These are phyloP conservation scores for Blastobotrys petasosporus DNA, from an alignment of 1,139 yeast species.

Conservation along the genomic window DNA sequence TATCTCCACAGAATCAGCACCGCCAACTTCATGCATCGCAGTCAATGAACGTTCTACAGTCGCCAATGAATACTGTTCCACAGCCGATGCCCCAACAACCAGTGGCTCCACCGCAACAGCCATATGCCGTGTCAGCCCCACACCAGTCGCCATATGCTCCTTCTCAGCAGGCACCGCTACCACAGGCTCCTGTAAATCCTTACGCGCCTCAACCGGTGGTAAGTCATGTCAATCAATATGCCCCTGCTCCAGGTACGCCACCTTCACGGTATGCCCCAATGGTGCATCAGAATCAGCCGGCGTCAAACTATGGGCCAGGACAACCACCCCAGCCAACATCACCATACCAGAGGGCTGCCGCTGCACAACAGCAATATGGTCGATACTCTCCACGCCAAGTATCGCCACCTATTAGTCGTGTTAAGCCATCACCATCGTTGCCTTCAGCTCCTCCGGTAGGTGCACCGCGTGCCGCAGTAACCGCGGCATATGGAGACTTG, in stretches of 20 bases:
- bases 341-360: conserved; percentile 2
- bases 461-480: conserved; percentile 1
- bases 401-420: background rate
- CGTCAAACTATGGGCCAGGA: conserved; percentile 5
- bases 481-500: conserved; percentile 10
- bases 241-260: conserved; percentile 14
- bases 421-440: background rate
- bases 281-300: background rate
- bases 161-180: conserved; percentile 1
- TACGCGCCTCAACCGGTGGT: conserved; percentile 2
- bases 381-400: conserved; percentile 9
- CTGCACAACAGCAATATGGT: conserved; percentile 11
- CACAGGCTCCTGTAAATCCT: conserved; percentile 2
- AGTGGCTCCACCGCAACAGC: background rate
- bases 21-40: conserved; percentile 5
- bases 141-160: conserved; percentile 6
- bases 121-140: background rate
- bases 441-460: conserved; percentile 1
- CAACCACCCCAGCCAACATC: background rate
- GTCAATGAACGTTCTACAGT: conserved; percentile 2
- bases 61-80: background rate
- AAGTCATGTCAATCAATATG: conserved; percentile 13
- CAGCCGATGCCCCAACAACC: background rate
- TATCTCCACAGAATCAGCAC: conserved; percentile 5
- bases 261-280: conserved; percentile 10